These are phyloP conservation scores for Exophiala oligosperma DNA, from an alignment of 2,329 filamentous ascomycete species.

Conservation along the genomic window DNA sequence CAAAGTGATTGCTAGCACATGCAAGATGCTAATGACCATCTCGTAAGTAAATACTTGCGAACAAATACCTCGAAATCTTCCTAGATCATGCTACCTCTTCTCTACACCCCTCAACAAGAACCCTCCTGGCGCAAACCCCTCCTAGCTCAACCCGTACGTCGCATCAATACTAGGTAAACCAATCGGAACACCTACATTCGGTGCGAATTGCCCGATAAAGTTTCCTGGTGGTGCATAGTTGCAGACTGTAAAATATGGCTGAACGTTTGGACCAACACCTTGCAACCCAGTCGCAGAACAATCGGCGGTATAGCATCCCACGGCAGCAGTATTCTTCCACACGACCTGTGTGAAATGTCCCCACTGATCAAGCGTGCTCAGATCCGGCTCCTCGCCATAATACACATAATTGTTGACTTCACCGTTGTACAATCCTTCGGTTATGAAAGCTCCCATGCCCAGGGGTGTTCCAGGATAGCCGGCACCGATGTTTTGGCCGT, in stretches of 20 bases:
- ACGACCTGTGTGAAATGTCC: constrained; percentile 77
- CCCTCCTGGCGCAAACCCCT: no score
- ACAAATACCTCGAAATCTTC: no score
- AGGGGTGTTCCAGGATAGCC: constrained; percentile 44
- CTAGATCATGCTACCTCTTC: no score
- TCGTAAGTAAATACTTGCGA: no score
- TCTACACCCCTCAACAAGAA: no score
- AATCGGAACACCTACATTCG: constrained; percentile 16
- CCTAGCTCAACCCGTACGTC: constrained; percentile 5
- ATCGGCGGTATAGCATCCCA: constrained; percentile 49
- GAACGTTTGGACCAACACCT: constrained; percentile 41
- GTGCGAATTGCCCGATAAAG: constrained; percentile 13
- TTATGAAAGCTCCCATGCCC: constrained; percentile 64
- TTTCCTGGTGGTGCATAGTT: constrained; percentile 70
- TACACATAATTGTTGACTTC: constrained; percentile 61
- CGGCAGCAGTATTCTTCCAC: constrained; percentile 61
- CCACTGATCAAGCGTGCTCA: constrained; percentile 62
- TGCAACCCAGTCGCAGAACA: constrained; percentile 42
- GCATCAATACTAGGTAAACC: constrained; percentile 12
- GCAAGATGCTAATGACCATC: no score
- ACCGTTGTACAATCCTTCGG: constrained; percentile 83
- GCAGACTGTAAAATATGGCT: constrained; percentile 78
- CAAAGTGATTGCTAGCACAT: no score
- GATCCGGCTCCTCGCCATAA: constrained; percentile 59
- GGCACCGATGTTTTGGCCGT: constrained; percentile 90